Evolutionary conservation across 176 grass and related monocot genomes (phyloP).

Genomic region (Olyra latifolia): DNA sequence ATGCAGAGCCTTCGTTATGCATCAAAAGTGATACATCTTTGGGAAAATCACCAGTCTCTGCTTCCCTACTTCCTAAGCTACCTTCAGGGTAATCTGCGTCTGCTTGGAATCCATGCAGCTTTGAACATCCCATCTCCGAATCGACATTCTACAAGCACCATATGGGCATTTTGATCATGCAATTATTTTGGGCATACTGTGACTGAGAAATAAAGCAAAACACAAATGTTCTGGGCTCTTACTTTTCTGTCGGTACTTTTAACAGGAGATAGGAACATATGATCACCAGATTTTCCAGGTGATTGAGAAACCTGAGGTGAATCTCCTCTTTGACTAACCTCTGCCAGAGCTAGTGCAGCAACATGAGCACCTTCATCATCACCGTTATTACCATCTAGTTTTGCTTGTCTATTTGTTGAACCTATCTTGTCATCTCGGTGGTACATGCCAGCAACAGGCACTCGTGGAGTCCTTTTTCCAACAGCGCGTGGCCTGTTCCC

Average conservation of each 20-base stretch:
- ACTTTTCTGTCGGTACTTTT: constrained; percentile 77
- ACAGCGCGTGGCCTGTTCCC: constrained; percentile 72
- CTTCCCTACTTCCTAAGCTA: constrained; percentile 89
- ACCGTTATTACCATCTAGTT: constrained; percentile 49
- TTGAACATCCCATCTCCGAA: constrained; percentile 81
- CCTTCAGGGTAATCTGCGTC: constrained; percentile 72
- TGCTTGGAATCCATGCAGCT: constrained; percentile 65
- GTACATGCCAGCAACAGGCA: constrained; percentile 78
- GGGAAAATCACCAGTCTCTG: constrained; percentile 67
- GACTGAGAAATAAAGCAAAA: constrained; percentile 14
- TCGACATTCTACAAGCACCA: constrained; percentile 65
- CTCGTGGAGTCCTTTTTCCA: constrained; percentile 95
- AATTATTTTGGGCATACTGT: constrained; percentile 33
- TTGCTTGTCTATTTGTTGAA: constrained; percentile 47
- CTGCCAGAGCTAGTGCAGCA: constrained; percentile 86
- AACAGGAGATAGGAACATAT: constrained; percentile 52
- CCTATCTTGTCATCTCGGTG: constrained; percentile 56
- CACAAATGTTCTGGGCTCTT: constrained; percentile 28
- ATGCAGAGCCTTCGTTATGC: constrained; percentile 47
- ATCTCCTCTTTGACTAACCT: constrained; percentile 81
- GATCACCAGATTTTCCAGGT: constrained; percentile 58
- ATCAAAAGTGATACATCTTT: constrained; percentile 53
- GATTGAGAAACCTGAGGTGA: constrained; percentile 83
- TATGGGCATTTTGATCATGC: constrained; percentile 18
- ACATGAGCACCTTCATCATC: constrained; percentile 93